Evolutionary conservation across 257 asterid species (phyloP).

Genomic region (Osmanthus fragrans): DNA sequence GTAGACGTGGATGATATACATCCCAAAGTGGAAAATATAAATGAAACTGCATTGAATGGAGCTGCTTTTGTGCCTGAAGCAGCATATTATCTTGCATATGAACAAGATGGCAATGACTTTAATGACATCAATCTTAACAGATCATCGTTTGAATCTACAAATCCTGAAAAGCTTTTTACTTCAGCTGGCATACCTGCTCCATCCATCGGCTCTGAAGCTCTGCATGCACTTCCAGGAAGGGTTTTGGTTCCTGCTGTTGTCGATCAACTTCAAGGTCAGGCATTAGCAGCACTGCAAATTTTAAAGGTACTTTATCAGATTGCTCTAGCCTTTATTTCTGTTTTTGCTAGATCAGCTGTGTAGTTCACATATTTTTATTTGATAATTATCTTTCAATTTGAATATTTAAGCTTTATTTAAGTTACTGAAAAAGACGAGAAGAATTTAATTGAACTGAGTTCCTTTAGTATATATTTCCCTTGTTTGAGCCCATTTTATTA

Average conservation of each 20-base stretch:
- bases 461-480: neutral
- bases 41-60: constrained; percentile 36
- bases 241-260: constrained; percentile 90
- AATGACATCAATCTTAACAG: constrained; percentile 39
- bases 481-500: too few relatives aligned
- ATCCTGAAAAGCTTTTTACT: constrained; percentile 56
- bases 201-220: constrained; percentile 69
- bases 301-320: constrained; percentile 42
- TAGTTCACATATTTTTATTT: constrained; percentile 1
- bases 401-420: constrained; percentile 23
- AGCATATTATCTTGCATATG: constrained; percentile 40
- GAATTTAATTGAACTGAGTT: neutral
- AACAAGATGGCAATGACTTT: constrained; percentile 39
- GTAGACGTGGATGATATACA: constrained; percentile 39
- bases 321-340: neutral
- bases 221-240: constrained; percentile 74
- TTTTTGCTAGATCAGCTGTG: neutral
- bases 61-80: constrained; percentile 35
- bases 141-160: constrained; percentile 42
- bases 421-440: constrained; percentile 37
- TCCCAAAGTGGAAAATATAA: constrained; percentile 29
- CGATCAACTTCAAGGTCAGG: constrained; percentile 91
- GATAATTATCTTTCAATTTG: neutral
- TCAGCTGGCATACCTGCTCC: constrained; percentile 97
- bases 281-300: constrained; percentile 86